Base-by-base conservation (phyloP, 164 flowering plant species). In the Vitis amurensis region DNA sequence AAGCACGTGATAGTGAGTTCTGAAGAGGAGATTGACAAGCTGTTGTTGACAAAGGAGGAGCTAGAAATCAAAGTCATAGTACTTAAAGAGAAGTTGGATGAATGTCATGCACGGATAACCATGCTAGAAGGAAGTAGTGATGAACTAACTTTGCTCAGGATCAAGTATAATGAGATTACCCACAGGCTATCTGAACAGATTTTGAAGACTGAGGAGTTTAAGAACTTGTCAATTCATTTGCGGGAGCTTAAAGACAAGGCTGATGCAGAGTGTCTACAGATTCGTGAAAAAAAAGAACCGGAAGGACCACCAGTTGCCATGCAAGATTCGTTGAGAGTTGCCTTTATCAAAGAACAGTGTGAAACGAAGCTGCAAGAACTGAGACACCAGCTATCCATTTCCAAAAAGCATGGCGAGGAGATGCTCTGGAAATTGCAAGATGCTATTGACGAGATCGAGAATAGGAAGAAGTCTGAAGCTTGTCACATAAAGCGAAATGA, bases 161-260 rank as follows among this genome's bases (percentile, higher is more conserved):
- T 71, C 44, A 80, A 83, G 74, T 77, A 72, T 59, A 59, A 67
- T 76, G 92, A 85, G 67, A 86, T 93, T 51, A 68, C 72, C 37
- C 80, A 55, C 60, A 91, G 69, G 85, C 97, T 95, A 1, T 85
- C 97, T 29, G 89, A 93, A 64, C 97, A 95, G 85, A 76, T 73
- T 65, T 63, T 88, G 82, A 91, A 85, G 77, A 85, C 98, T 3
- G 97, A 96, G 71, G 98, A 93, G 77, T 91, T 88, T 71, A 93
- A 85, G 75, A 88, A 87, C 80, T 79, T 95, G 76, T 89, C 96
- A 11, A 71, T 86, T 64, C 94, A 89, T 83, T 79, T 95, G 71
- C 89, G 85, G 82, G 94, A 89, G 78, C 97, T 95, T 50, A 95
- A 91, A 82, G 96, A 91, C 75, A 84, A 81, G 77, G 92, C 94